A percentile compares a stretch with the other conserved stretches of the same genome.
phyloP scores from a whole-genome alignment of 257 asterid genomes.

The Solanum corneliomulleri region DNA sequence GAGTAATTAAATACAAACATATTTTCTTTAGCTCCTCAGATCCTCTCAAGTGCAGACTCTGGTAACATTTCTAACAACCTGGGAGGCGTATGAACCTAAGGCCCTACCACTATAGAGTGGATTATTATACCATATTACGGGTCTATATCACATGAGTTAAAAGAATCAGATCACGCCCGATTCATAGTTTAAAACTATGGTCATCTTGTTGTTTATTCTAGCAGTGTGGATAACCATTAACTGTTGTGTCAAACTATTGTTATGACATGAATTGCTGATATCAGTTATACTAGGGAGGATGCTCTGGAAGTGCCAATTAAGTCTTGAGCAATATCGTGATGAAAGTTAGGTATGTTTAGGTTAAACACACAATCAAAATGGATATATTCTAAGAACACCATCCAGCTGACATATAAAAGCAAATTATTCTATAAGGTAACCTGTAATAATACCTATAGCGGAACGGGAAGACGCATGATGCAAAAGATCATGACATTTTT shows the following conservation, averaged over 20 bases:
- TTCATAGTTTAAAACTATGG: background rate
- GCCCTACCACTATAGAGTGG: slow-evolving; percentile 7
- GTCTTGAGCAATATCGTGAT: background rate
- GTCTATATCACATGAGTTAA: background rate
- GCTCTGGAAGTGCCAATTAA: background rate
- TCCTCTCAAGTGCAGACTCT: background rate
- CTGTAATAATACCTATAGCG: background rate
- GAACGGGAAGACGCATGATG: background rate
- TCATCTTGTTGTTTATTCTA: background rate
- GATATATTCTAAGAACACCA: background rate
- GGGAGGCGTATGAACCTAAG: background rate
- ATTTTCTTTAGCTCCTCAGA: background rate
- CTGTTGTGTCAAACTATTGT: background rate
- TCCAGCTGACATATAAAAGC: background rate
- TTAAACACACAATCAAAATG: background rate
- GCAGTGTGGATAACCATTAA: background rate
- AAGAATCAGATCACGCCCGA: background rate
- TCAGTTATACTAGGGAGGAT: background rate
- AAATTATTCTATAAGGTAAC: background rate
- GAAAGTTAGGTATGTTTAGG: background rate
- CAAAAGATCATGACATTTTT: background rate
- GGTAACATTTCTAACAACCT: background rate
- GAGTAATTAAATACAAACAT: background rate
- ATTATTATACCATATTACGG: background rate
- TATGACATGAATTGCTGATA: background rate